Evolutionary conservation across 2,329 filamentous ascomycete genomes (phyloP).

Genomic region (Septoria petroselini): DNA sequence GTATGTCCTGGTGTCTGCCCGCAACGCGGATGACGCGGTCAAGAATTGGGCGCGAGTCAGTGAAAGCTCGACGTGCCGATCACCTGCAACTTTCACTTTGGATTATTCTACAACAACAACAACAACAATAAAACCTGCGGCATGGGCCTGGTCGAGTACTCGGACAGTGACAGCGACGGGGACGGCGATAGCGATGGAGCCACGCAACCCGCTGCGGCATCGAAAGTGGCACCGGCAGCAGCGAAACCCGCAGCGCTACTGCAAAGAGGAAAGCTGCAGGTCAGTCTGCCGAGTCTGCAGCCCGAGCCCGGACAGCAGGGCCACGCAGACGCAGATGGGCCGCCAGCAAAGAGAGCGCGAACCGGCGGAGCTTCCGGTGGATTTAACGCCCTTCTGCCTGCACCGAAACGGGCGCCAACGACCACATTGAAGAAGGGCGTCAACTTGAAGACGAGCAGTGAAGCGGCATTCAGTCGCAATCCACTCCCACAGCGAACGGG

Average conservation of each 20-base stretch:
- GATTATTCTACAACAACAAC: too few species aligned
- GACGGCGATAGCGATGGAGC: too few species aligned
- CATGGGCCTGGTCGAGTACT: conserved; percentile 81
- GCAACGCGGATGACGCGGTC: background rate
- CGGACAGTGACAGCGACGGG: conserved; percentile 68
- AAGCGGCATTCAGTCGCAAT: conserved; percentile 74
- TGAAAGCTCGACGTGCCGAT: too few species aligned
- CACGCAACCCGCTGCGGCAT: conserved; percentile 13
- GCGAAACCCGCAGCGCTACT: conserved; percentile 34
- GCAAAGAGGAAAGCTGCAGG: conserved; percentile 65
- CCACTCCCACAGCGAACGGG: conserved; percentile 46
- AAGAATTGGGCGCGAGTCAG: conserved; percentile 14
- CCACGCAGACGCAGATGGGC: conserved; percentile 47
- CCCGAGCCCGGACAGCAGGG: conserved; percentile 40
- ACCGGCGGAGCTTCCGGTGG: conserved; percentile 67
- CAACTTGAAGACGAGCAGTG: conserved; percentile 76
- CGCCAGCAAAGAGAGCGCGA: conserved; percentile 69
- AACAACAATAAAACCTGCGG: background rate
- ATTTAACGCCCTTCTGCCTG: conserved; percentile 82
- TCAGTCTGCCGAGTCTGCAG: conserved; percentile 65
- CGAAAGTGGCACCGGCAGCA: conserved; percentile 32
- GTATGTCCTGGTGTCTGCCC: too few species aligned
- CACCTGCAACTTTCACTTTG: too few species aligned
- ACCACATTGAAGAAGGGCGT: conserved; percentile 55
- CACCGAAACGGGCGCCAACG: conserved; percentile 63